A percentile compares a stretch with the other conserved stretches of the same genome.
These are phyloP conservation scores for Aplosporella prunicola DNA, from an alignment of 2,329 filamentous ascomycete species.

Conservation along the genomic window DNA sequence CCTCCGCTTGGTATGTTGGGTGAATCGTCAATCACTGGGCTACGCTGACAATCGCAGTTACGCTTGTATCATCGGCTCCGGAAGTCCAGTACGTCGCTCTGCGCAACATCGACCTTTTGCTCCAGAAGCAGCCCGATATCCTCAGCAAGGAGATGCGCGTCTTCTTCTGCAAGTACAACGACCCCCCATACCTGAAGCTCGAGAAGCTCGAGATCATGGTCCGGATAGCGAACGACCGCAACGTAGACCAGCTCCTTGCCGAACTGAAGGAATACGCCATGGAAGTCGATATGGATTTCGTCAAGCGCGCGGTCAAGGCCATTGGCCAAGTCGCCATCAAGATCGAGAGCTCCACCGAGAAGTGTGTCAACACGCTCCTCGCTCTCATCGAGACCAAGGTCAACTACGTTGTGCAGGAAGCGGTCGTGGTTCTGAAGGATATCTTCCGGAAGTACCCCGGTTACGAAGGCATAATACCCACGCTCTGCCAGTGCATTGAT, in stretches of 20 bases:
- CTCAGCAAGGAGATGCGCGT: slow-evolving; percentile 94
- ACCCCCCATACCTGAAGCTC: slow-evolving; percentile 93
- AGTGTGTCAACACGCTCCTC: slow-evolving; percentile 86
- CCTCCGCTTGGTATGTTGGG: slow-evolving; percentile 68
- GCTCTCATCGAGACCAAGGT: slow-evolving; percentile 96
- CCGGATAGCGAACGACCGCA: slow-evolving; percentile 92
- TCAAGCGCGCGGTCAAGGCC: slow-evolving; percentile 83
- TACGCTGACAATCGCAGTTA: slow-evolving; percentile 53
- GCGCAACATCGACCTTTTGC: slow-evolving; percentile 86
- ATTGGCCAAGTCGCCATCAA: slow-evolving; percentile 98
- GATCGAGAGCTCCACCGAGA: slow-evolving; percentile 89
- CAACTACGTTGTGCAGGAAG: slow-evolving; percentile 98
- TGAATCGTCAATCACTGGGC: too few relatives aligned
- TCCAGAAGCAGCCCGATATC: slow-evolving; percentile 94
- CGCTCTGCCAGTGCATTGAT: slow-evolving; percentile 91
- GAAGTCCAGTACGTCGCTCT: slow-evolving; percentile 98
- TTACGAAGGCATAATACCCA: slow-evolving; percentile 96
- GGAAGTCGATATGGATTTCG: slow-evolving; percentile 99
- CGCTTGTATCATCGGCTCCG: slow-evolving; percentile 85
- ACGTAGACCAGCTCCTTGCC: slow-evolving; percentile 86
- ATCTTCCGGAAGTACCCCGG: slow-evolving; percentile 96
- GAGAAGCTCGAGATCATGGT: slow-evolving; percentile 99
- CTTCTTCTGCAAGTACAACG: slow-evolving; percentile 99
- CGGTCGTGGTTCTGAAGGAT: slow-evolving; percentile 97
- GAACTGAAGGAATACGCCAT: slow-evolving; percentile 96